Base-by-base conservation (phyloP, 2,329 filamentous ascomycete species). In the Aspergillus sergii region DNA sequence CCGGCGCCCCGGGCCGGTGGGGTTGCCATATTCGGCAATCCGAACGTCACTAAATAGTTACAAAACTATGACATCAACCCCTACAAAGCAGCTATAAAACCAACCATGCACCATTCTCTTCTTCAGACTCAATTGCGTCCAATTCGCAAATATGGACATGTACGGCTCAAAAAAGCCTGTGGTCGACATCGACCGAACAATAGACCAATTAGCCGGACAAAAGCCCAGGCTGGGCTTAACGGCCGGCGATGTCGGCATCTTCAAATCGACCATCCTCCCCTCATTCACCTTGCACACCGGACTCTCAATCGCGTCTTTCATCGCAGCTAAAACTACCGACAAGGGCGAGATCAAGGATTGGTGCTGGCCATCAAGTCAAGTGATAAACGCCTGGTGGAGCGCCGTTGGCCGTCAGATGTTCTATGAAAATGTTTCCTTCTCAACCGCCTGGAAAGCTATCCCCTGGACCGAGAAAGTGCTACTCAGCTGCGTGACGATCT, bases 271-370 rank as follows among this genome's bases (percentile, higher is more conserved):
- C 3, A 72, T 88, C 3, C 76, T 86, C 3, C 86, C 86, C 0
- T 87, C 85, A 0, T 76, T 88, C 43, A 79, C 80, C 0, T 75
- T 88, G 0, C 84, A 88, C 65, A 79, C 83, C 0, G 80, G 82
- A 4, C 78, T 88, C 14, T 81, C 84, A 11, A 68, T 84, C 34
- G 78, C 84, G 36, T 81, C 85, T 0, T 89, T 85, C 69, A 79
- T 80, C 10, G 77, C 81, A 34, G 83, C 83, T 1, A 79, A 84
- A 28, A 79, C 82, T 57, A 86, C 84, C 9, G 74, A 86, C 68
- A 79, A 81, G n/a, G 81, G 85, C 11, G 86, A 88, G 61, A 77
- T 82, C n/a, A 89, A 89, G 69, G 86, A 89, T 71, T 86, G 83
- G 79, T 74, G 86, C 7, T 88, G 86, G 85, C 84, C 85, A 1